These are phyloP conservation scores for Sarocladiaceae sp. DNA, from an alignment of 2,329 filamentous ascomycete species.

Conservation along the genomic window DNA sequence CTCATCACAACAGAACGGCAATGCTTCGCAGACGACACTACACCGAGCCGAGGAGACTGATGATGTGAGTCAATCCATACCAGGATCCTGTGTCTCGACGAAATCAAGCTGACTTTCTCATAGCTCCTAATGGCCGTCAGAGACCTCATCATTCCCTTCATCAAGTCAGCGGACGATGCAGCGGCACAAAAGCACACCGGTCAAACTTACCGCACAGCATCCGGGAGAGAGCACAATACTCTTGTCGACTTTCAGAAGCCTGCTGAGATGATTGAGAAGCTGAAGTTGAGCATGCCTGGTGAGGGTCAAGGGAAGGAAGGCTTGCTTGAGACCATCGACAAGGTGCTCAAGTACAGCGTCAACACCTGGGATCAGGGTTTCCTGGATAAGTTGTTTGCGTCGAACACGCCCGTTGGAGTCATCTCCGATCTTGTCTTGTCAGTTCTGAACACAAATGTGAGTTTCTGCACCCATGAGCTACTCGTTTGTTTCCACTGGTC, in stretches of 20 bases:
- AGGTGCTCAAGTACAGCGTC: conserved; percentile 78
- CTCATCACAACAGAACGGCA: conserved; percentile 8
- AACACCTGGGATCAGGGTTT: conserved; percentile 99
- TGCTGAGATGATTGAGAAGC: conserved; percentile 48
- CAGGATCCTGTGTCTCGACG: not conserved
- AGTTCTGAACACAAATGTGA: conserved; percentile 83
- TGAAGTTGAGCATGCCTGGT: conserved; percentile 55
- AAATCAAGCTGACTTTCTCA: conserved; percentile 15
- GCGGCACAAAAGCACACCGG: conserved; percentile 47
- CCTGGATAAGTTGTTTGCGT: conserved; percentile 90
- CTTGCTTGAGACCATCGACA: conserved; percentile 64
- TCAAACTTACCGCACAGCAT: conserved; percentile 36
- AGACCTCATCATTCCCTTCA: conserved; percentile 65
- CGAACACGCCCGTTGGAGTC: conserved; percentile 82
- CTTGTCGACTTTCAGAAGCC: conserved; percentile 62
- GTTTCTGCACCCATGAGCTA: conserved; percentile 18
- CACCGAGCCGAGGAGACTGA: conserved; percentile 40
- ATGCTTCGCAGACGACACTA: conserved; percentile 16
- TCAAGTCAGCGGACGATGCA: conserved; percentile 65
- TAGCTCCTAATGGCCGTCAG: conserved; percentile 67
- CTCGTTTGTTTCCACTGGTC: not conserved
- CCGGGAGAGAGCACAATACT: conserved; percentile 44
- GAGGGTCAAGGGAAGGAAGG: conserved; percentile 65
- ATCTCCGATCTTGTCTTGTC: conserved; percentile 81
- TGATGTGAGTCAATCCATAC: conserved; percentile 32